Evolutionary conservation across 2,329 filamentous ascomycete species (phyloP).

Genomic region (Aspergillus pseudoglaucus): DNA sequence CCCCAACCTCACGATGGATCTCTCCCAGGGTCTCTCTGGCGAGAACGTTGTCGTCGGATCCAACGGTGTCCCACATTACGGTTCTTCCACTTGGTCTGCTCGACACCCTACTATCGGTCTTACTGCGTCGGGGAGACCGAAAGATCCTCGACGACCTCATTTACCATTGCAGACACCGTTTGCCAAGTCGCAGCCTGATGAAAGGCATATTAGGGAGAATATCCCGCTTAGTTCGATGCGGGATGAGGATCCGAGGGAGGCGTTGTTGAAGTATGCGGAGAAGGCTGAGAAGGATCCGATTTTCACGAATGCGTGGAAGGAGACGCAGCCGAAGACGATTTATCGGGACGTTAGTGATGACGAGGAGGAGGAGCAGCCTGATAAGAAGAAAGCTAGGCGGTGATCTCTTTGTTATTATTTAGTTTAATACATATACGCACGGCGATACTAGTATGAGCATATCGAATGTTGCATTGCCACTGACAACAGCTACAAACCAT

Average conservation of each 20-base stretch:
- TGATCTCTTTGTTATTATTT: constrained; percentile 11
- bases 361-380: constrained; percentile 63
- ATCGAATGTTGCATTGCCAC: too few relatives aligned
- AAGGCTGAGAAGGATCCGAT: constrained; percentile 87
- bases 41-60: constrained; percentile 71
- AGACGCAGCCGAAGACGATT: constrained; percentile 85
- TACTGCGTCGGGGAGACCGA: constrained; percentile 67
- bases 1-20: constrained; percentile 75
- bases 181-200: constrained; percentile 81
- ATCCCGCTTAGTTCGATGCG: constrained; percentile 89
- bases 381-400: constrained; percentile 51
- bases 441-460: too few relatives aligned
- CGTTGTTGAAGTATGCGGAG: constrained; percentile 88
- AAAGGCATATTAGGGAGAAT: constrained; percentile 78
- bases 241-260: constrained; percentile 92
- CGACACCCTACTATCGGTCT: constrained; percentile 66
- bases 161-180: constrained; percentile 82
- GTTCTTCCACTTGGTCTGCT: constrained; percentile 55
- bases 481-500: too few relatives aligned
- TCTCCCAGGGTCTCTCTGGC: constrained; percentile 71
- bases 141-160: constrained; percentile 79
- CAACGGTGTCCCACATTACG: constrained; percentile 66
- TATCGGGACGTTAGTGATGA: constrained; percentile 87
- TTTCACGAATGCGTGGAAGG: constrained; percentile 89
- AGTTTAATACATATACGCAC: too few relatives aligned